Evolutionary conservation across 805 yeast species (phyloP), one percentile per base, ranked within the genome.

Genomic region (Yamadazyma nakazawae): DNA sequence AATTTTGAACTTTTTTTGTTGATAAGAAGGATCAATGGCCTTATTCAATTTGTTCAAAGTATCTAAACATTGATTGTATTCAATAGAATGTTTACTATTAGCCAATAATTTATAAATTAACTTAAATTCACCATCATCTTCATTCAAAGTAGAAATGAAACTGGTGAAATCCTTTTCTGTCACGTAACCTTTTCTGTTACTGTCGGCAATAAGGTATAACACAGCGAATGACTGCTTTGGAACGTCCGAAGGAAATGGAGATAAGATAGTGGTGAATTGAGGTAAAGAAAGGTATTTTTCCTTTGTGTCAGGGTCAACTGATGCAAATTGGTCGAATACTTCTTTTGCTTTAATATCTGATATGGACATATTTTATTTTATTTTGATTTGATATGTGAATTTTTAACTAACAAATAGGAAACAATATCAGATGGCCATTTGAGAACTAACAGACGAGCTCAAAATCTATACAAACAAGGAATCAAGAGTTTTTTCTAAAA

Each of bases 181-280:
- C 42, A 88, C 73, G 49, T 75, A 82, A 7, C 97, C 97, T 54
- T 80, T 79, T 46, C 75, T 72, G 34, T 76, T 73, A 48, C 79
- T 79, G 67, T 92, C 98, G 13, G 96, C 88, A 24, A 89, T 81
- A 47, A 85, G 72, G 61, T 86, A 92, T 41, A 92, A 80, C 50
- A 91, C 75, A 5, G 75, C 60, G 45, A 61, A 70, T 5, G 73
- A 54, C 37, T 62, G 63, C 42, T 57, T 64, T 14, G 74, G 70
- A 37, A 72, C 57, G 51, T 72, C 77, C 30, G 66, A 56, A 34
- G 67, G 65, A 49, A 68, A 72, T 10, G 77, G 77, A 26, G 75
- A 61, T 48, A 72, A 60, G 36, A 72, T 58, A 32, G 69, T 55
- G 28, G 65, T 59, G 49, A 72, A 72, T 40, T 66, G 64, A 14